These are phyloP conservation scores for Leccinum fibrillosum DNA, from an alignment of 768 basidiomycete genomes.

Conservation along the genomic window DNA sequence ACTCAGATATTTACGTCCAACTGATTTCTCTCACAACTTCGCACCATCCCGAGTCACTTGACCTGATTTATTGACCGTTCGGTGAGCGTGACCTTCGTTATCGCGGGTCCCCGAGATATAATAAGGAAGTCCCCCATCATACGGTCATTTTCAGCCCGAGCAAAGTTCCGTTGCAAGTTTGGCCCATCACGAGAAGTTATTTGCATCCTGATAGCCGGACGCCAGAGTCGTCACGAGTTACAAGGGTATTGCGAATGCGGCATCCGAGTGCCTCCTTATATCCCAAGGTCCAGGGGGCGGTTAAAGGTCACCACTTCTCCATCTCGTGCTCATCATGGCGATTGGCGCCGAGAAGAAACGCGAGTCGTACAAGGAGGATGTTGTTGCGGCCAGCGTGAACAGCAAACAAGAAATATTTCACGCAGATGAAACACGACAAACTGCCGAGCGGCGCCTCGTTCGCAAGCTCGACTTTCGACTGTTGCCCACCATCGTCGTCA, in stretches of 20 bases:
- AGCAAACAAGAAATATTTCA: neutral
- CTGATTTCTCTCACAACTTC: neutral
- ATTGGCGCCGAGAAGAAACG: conserved; percentile 14
- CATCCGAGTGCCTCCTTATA: neutral
- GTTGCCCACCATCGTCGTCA: conserved; percentile 26
- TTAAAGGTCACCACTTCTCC: neutral
- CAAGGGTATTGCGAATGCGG: neutral
- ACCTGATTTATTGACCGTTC: neutral
- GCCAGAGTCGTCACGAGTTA: neutral
- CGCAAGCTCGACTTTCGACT: conserved; percentile 28
- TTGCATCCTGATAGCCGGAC: neutral
- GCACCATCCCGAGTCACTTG: neutral
- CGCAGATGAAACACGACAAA: conserved; percentile 6
- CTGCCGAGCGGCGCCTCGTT: conserved; percentile 19
- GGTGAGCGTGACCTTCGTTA: neutral
- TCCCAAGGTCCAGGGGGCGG: neutral
- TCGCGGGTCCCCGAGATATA: neutral
- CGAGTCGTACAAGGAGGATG: conserved; percentile 6
- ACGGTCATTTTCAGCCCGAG: neutral
- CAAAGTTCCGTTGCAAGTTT: neutral
- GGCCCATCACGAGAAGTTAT: neutral
- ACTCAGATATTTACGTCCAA: neutral
- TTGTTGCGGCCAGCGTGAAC: neutral
- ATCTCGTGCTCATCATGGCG: conserved; percentile 11
- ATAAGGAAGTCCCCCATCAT: neutral